Evolutionary conservation across 208 protist species (phyloP).

Genomic region (Leishmania guyanensis): DNA sequence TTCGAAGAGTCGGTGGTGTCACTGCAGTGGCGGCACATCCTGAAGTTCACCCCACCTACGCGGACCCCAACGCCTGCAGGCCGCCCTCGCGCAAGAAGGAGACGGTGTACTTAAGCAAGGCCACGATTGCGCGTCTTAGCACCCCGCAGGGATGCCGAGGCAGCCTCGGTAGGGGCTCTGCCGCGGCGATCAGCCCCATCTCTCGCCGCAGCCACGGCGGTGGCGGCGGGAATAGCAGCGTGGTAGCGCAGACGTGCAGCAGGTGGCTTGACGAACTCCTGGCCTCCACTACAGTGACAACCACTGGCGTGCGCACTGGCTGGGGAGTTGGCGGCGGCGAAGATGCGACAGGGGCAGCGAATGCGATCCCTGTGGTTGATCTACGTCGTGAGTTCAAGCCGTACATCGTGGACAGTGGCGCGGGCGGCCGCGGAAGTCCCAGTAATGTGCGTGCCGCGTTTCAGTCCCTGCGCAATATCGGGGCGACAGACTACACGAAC

Average conservation of each 20-base stretch:
- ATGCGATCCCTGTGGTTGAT: slow-evolving; percentile 54
- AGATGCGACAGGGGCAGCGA: slow-evolving; percentile 6
- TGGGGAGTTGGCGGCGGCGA: slow-evolving; percentile 5
- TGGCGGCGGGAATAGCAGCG: slow-evolving; percentile 11
- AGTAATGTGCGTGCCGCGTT: neutral
- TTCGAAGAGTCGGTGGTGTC: neutral
- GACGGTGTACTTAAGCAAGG: slow-evolving; percentile 21
- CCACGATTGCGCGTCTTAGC: slow-evolving; percentile 30
- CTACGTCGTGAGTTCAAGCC: slow-evolving; percentile 60
- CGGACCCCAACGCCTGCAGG: slow-evolving; percentile 6
- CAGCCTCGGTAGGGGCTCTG: neutral
- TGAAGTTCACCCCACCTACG: neutral
- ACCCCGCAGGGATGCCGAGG: slow-evolving; percentile 19
- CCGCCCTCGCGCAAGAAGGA: slow-evolving; percentile 22
- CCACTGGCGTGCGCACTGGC: slow-evolving; percentile 15
- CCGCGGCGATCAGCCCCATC: slow-evolving; percentile 8
- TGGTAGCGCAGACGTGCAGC: slow-evolving; percentile 25
- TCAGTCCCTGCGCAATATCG: slow-evolving; percentile 8
- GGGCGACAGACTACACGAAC: slow-evolving; percentile 12
- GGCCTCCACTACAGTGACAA: slow-evolving; percentile 27
- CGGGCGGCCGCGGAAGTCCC: neutral
- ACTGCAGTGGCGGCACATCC: neutral
- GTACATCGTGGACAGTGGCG: slow-evolving; percentile 5
- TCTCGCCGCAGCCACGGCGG: slow-evolving; percentile 15
- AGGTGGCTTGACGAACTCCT: slow-evolving; percentile 38